These are phyloP conservation scores for Calonectria montana DNA, from an alignment of 2,329 filamentous ascomycete species.

Conservation along the genomic window DNA sequence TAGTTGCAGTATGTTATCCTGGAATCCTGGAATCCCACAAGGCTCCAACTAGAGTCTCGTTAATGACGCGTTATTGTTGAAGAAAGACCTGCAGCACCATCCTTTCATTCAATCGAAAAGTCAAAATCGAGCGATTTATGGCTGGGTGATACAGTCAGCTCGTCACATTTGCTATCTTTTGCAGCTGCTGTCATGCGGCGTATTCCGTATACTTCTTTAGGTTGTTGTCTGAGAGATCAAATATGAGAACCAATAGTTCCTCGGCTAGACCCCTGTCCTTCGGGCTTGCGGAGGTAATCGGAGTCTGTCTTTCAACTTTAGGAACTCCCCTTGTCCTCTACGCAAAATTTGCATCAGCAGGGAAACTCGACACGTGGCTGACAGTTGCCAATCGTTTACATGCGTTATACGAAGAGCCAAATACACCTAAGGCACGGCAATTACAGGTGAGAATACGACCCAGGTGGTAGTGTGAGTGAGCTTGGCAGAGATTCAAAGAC, in stretches of 20 bases:
- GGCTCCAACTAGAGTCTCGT: not conserved
- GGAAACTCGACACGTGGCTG: not conserved
- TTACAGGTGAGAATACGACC: no score
- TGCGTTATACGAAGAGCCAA: not conserved
- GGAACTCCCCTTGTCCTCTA: not conserved
- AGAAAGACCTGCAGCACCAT: not conserved
- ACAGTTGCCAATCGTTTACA: not conserved
- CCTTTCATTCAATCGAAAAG: not conserved
- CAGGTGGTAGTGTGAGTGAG: no score
- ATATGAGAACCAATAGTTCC: not conserved
- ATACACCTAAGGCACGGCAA: not conserved
- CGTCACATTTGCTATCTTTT: not conserved
- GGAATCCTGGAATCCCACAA: not conserved
- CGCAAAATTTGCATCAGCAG: no score
- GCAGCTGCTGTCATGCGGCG: slow-evolving; percentile 1
- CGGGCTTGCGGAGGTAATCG: not conserved
- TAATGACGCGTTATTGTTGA: not conserved
- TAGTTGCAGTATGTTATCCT: not conserved
- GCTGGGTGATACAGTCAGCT: not conserved
- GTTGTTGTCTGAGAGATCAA: not conserved
- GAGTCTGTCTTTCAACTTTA: not conserved
- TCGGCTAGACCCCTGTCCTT: not conserved
- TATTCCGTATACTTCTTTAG: not conserved
- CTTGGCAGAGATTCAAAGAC: not conserved
- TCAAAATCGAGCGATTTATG: not conserved